phyloP scores from a whole-genome alignment of 345 rosid species.

The Stellera chamaejasme region DNA sequence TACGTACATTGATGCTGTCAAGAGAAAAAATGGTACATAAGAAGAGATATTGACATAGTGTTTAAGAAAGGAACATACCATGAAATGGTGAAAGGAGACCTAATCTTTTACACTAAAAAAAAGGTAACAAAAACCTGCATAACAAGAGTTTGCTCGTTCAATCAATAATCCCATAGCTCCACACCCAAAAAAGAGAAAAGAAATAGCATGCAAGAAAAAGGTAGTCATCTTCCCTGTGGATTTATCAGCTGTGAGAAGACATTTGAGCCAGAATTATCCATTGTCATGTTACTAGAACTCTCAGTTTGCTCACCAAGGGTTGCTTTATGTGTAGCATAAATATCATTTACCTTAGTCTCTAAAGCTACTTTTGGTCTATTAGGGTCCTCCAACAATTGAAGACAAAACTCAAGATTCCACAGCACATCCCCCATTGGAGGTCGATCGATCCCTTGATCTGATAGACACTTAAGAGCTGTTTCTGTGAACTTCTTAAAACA shows the following conservation, averaged over 20 bases:
- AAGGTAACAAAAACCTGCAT: too few relatives aligned
- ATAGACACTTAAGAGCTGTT: constrained; percentile 59
- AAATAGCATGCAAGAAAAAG: too few relatives aligned
- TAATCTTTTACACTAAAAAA: too few relatives aligned
- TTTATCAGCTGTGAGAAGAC: constrained; percentile 32
- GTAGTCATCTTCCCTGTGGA: constrained; percentile 31
- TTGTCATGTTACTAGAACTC: constrained; percentile 5
- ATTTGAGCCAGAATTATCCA: constrained; percentile 2
- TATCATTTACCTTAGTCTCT: constrained; percentile 9
- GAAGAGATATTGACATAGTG: too few relatives aligned
- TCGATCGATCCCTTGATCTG: constrained; percentile 53
- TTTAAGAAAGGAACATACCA: too few relatives aligned
- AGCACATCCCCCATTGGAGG: constrained; percentile 83
- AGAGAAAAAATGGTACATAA: too few relatives aligned
- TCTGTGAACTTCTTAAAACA: constrained; percentile 62
- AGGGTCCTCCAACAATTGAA: constrained; percentile 46
- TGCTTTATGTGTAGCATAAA: constrained; percentile 7
- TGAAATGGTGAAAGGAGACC: too few relatives aligned
- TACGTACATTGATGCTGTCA: too few relatives aligned
- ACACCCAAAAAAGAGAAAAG: too few relatives aligned
- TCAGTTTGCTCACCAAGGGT: constrained; percentile 20
- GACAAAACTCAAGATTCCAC: constrained; percentile 70
- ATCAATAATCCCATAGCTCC: too few relatives aligned
- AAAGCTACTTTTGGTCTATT: constrained; percentile 15
- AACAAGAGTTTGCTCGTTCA: too few relatives aligned